Percentiles rank a stretch among this genome's conserved stretches.
Conservation (phyloP, 768 basidiomycete species). For the Russula virescens region DNA sequence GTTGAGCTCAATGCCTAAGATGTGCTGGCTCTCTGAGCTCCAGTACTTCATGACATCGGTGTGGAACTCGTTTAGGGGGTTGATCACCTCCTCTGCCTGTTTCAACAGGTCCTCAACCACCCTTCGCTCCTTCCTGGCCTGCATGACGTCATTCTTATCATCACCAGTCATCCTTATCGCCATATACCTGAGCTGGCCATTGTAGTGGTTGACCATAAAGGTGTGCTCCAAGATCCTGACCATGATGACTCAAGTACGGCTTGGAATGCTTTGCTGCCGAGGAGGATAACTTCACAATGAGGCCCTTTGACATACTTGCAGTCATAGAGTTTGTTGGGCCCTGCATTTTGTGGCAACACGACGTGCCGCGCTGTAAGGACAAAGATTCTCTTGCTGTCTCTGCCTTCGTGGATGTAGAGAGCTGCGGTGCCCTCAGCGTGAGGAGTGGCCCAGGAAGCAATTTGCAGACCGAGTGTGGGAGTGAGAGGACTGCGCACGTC, state of each 20-base stretch:
- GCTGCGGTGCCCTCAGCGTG: constrained; percentile 36
- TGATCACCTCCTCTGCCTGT: too few species aligned
- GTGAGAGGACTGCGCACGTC: constrained; percentile 33
- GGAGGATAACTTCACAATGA: not conserved
- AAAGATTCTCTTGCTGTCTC: constrained; percentile 27
- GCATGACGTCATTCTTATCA: too few species aligned
- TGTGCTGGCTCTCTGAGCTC: not conserved
- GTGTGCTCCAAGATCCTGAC: too few species aligned
- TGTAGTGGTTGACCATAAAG: too few species aligned
- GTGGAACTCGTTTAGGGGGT: too few species aligned
- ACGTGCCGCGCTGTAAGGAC: constrained; percentile 35
- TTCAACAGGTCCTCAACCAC: too few species aligned
- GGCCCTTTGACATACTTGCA: not conserved
- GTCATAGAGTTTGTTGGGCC: constrained; percentile 8
- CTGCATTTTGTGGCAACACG: constrained; percentile 17
- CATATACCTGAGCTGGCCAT: too few species aligned
- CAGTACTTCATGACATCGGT: too few species aligned
- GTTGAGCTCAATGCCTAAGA: constrained; percentile 4
- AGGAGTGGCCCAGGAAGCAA: constrained; percentile 32
- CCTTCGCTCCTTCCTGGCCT: too few species aligned
- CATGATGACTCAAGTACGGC: too few species aligned
- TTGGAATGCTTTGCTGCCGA: not conserved
- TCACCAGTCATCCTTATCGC: too few species aligned
- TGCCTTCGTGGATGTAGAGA: constrained; percentile 29
- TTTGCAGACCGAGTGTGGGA: constrained; percentile 33